Base-by-base conservation (phyloP, 2,329 filamentous ascomycete species). In the Fusarium robinianum region DNA sequence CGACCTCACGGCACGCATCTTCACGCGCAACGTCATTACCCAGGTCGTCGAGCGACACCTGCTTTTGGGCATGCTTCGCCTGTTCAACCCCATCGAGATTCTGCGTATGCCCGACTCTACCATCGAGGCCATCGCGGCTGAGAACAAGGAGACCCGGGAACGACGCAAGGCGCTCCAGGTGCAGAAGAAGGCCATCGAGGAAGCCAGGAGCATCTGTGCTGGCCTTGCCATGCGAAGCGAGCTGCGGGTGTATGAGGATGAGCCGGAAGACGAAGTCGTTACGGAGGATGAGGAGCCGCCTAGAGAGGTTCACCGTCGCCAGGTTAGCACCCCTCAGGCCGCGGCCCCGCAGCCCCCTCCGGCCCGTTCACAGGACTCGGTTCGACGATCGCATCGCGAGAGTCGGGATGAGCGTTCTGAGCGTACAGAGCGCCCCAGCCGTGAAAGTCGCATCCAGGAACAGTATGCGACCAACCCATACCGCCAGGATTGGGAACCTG, bases 61-160 rank as follows among this genome's bases (percentile, higher is more conserved):
- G 3, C 66, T 78, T 8, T 69, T 77, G 25, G 75, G 75, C 19
- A 76, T 78, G 72, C 70, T 77, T 33, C 66, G 72, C 19, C 64
- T 78, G 18, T 78, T 78, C 61, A 76, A 78, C 55, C 73, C 74
- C 6, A 71, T 76, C n/a, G 72, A 75, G 62, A 72, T 78, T 22
- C 59, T 78, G 29, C 66, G 68, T 50, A 75, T 78, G 72, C 63
- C 55, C 15, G 68, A 73, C 43, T 46, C 64, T 4, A 67, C 67
- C 5, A 69, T 78, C 23, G 74, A 78, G 58, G 72, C 70, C 21
- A 78, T 78, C 35, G 74, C 75, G 0, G 74, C 75, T 1, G 75
- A 78, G 64, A 77, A 77, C 57, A 76, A 75, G 66, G 73, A 76
- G 63, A 77, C 74, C 1, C 66, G 75, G 5, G 75, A 78, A 19